A percentile compares a stretch with the other conserved stretches of the same genome.
Evolutionary conservation across 23 red algal species (phyloP).

Genomic region (Chondrus crispus): DNA sequence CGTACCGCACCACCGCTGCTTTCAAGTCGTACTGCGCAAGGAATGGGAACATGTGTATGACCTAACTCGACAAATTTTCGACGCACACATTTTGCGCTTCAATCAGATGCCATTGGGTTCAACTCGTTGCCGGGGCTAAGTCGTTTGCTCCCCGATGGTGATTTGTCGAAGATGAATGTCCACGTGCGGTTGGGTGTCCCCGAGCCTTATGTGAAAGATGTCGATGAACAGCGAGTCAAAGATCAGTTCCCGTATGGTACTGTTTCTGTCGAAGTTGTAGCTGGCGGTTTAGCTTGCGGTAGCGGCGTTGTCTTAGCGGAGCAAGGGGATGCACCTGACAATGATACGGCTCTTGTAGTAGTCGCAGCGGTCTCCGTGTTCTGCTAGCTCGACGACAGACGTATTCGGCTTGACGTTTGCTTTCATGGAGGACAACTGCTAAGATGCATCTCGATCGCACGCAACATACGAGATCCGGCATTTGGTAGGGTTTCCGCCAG

Average conservation of each 20-base stretch:
- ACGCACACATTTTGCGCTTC: not conserved
- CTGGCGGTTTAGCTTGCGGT: constrained; percentile 44
- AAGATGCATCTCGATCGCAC: no score
- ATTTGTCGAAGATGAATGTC: constrained; percentile 56
- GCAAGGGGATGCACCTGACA: constrained; percentile 52
- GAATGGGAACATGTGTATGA: not conserved
- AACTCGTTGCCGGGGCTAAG: constrained; percentile 67
- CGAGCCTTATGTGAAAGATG: not conserved
- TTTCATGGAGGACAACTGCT: no score
- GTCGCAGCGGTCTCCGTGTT: constrained; percentile 56
- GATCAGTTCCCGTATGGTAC: constrained; percentile 63
- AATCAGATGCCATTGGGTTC: constrained; percentile 58
- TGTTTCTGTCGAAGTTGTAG: constrained; percentile 23
- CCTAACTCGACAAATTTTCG: not conserved
- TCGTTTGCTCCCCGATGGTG: constrained; percentile 43
- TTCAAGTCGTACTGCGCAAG: no score
- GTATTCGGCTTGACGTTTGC: no score
- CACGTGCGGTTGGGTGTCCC: constrained; percentile 68
- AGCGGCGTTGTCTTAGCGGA: constrained; percentile 56
- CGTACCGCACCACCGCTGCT: no score
- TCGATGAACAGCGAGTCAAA: constrained; percentile 20
- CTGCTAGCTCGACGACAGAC: no score
- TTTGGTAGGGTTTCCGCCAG: no score
- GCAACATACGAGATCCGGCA: no score
- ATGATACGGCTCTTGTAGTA: constrained; percentile 59